Evolutionary conservation across 2,329 filamentous ascomycete genomes (phyloP), one percentile per base, ranked within the genome.

Genomic region (Clarireedia hainanense): DNA sequence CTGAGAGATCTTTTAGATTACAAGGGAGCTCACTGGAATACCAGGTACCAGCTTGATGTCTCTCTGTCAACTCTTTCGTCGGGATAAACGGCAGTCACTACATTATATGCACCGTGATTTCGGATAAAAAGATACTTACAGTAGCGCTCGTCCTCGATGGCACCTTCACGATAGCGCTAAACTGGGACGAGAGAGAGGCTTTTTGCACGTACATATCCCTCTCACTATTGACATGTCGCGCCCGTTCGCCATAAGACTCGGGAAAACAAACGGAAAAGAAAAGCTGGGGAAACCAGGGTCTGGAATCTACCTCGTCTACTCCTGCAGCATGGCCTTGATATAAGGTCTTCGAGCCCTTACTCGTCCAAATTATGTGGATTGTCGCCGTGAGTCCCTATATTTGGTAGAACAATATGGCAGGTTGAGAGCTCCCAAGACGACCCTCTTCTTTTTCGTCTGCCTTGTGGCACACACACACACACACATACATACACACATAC

Each of bases 221-320:
- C 37, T 47, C 36, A 37, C 30, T 14, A 15, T 48, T 46, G 50
- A 52, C 40, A 52, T 24, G 30, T 52, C 17, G 42, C 17, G 42
- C 17, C 26, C 36, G n/a, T 47, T 30, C 23, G 15, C 43, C 30
- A 23, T 37, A 12, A 42, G 24, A 27, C 12, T 3, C 17, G 43
- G 15, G 6, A 17, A 50, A 15, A 20, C 20, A 20, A 3, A 20
- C 20, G 20, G 20, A 27, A 40, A 40, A 17, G 24, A 37, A 55
- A 55, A 45, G 47, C 52, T 55, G 39, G 47, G 52, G 52, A 55
- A 55, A 46, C 52, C 36, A 12, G 52, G 52, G 39, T 39, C 26
- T 23, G 27, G 2, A 34, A 43, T 34, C 39, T 10, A 45, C 27
- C 26, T 55, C 17, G 52, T 24, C 43, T 37, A 20, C 9, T 20